Base-by-base conservation (phyloP, 371 early-diverging fungal species). In the Amoeboaphelidium occidentale region DNA sequence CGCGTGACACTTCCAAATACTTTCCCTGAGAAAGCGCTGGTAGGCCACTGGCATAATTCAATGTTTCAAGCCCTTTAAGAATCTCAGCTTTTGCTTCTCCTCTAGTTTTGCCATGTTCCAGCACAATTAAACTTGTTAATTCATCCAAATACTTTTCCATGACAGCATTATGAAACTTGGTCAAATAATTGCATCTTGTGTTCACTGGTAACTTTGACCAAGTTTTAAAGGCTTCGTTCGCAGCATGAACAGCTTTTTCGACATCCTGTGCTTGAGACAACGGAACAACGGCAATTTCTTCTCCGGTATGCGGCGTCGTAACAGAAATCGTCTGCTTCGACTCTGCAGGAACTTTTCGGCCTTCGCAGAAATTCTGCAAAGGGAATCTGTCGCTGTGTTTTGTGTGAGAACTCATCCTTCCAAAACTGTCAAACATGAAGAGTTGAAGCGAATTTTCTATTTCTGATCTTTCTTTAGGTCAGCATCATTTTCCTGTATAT, bases 121-220 rank as follows among this genome's bases (percentile, higher is more conserved):
- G 55, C 32, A 73, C 77, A 13, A 79, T 69, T 51, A 79, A 58
- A 32, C 67, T 71, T 0, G 73, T 75, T 10, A 79, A 63, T 56
- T 79, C 75, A 21, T 72, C 71, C 0, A 52, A 47, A 54, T 76
- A 66, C 53, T 59, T 58, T 49, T 50, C 56, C 27, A 55, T 52
- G 27, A 79, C 53, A 24, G 63, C 50, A 14, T 63, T 59, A 58
- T 77, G 73, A 58, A 72, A 68, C 6, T 66, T 57, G 46, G 78
- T 60, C 53, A 78, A 55, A 27, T 42, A 55, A 0, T 12, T 42
- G 12, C 13, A 17, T 20, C 50, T 47, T 17, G 28, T 28, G 2
- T 26, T 10, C 28, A 43, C 10, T 44, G 48, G 20, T 17, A 21
- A 21, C 28, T 43, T 56, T 55, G 55, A 51, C 64, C 62, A 62